phyloP scores from a whole-genome alignment of 805 yeast genomes.

The Blastobotrys terrestris region DNA sequence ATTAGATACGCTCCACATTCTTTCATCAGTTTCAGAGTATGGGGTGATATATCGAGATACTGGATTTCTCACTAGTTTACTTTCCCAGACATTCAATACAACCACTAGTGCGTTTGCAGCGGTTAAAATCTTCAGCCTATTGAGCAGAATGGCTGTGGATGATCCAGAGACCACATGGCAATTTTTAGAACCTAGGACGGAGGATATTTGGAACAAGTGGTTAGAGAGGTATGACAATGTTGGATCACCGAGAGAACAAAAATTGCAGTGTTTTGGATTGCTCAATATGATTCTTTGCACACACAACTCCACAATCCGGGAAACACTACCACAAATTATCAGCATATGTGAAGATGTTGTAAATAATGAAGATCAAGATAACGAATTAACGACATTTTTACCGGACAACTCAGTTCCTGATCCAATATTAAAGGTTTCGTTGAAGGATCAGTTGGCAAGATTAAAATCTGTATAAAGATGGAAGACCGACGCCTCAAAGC shows the following conservation, averaged over 20 bases:
- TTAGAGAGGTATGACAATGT: slow-evolving; percentile 40
- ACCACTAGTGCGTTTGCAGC: slow-evolving; percentile 27
- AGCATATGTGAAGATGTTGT: not conserved
- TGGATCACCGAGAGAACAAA: slow-evolving; percentile 70
- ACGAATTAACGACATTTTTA: not conserved
- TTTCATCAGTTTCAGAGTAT: slow-evolving; percentile 14
- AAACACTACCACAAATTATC: not conserved
- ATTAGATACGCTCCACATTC: slow-evolving; percentile 16
- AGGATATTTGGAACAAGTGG: slow-evolving; percentile 27
- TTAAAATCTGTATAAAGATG: not conserved
- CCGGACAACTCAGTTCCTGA: not conserved
- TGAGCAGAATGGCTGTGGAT: slow-evolving; percentile 23
- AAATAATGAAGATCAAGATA: not conserved
- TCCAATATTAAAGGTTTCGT: not conserved
- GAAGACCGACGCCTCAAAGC: too few relatives aligned
- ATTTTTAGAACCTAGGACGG: slow-evolving; percentile 11
- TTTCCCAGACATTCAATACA: slow-evolving; percentile 24
- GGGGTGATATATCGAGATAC: slow-evolving; percentile 25
- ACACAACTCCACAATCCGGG: not conserved
- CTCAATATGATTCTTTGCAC: slow-evolving; percentile 39
- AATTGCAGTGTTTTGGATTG: slow-evolving; percentile 59
- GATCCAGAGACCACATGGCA: slow-evolving; percentile 19
- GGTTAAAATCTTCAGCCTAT: slow-evolving; percentile 24
- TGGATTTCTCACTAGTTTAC: slow-evolving; percentile 7
- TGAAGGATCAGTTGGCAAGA: not conserved